Evolutionary conservation across 257 asterid genomes (phyloP).

Genomic region (Echium plantagineum): DNA sequence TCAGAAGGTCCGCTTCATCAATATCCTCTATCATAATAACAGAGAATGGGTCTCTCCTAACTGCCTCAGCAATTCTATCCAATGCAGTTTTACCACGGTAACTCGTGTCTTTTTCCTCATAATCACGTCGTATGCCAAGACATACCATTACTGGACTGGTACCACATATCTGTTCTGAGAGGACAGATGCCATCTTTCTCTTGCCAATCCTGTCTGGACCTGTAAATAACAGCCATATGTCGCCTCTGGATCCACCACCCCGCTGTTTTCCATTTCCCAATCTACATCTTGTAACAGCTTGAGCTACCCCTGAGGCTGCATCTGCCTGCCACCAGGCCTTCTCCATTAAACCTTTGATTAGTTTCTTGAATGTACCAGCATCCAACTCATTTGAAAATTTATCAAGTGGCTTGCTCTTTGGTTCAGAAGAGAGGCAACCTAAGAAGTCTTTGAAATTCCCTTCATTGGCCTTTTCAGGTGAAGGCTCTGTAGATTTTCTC

Average conservation of each 20-base stretch:
- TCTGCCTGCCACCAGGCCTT: constrained; percentile 96
- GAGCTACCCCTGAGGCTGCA: constrained; percentile 68
- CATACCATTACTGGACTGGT: constrained; percentile 32
- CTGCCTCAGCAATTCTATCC: constrained; percentile 76
- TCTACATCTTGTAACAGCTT: constrained; percentile 55
- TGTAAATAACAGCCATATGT: constrained; percentile 66
- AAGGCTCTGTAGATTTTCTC: constrained; percentile 24
- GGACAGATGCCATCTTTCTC: constrained; percentile 69
- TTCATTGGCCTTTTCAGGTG: constrained; percentile 25
- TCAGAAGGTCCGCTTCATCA: constrained; percentile 58
- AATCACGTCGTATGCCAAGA: constrained; percentile 49
- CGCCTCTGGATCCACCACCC: constrained; percentile 58
- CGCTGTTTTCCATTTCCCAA: constrained; percentile 49
- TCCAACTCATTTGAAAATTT: constrained; percentile 50
- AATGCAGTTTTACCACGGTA: constrained; percentile 67
- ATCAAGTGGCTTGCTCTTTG: constrained; percentile 41
- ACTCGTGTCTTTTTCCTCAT: constrained; percentile 29
- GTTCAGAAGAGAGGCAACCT: constrained; percentile 54
- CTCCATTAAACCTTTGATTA: constrained; percentile 79
- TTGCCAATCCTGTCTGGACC: constrained; percentile 85
- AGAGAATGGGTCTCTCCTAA: constrained; percentile 57
- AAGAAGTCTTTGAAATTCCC: constrained; percentile 50
- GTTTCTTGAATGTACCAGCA: constrained; percentile 64
- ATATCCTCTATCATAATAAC: constrained; percentile 76
- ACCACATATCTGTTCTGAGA: constrained; percentile 67